These are phyloP conservation scores for Juglanconis sp. DNA, from an alignment of 2,329 filamentous ascomycete species.

Conservation along the genomic window DNA sequence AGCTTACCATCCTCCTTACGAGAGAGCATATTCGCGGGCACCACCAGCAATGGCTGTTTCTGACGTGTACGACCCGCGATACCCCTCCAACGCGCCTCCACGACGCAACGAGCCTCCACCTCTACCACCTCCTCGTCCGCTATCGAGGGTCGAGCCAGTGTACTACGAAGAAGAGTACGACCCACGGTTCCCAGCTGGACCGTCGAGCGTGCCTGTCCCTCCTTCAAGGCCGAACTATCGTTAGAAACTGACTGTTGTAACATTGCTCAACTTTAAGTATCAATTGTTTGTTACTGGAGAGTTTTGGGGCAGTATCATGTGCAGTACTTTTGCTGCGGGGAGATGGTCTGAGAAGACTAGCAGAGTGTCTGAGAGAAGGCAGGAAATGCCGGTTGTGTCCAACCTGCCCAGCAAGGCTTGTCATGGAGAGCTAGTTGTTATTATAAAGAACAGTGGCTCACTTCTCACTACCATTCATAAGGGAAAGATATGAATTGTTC, in stretches of 20 bases:
- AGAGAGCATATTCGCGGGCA: slow-evolving; percentile 10
- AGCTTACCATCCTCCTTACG: slow-evolving; percentile 9
- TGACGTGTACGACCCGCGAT: slow-evolving; percentile 18
- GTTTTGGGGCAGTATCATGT: too few species aligned
- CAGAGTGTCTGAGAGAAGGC: too few species aligned
- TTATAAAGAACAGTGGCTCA: too few species aligned
- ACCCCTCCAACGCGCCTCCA: slow-evolving; percentile 9
- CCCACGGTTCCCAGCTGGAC: slow-evolving; percentile 35
- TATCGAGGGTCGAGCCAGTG: slow-evolving; percentile 16
- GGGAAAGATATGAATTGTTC: neutral
- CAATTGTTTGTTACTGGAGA: too few species aligned
- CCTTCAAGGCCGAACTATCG: neutral
- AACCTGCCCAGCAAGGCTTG: too few species aligned
- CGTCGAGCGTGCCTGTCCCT: slow-evolving; percentile 17
- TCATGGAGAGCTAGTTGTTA: too few species aligned
- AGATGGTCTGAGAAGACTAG: too few species aligned
- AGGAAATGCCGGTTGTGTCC: too few species aligned
- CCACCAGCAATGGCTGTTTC: slow-evolving; percentile 1
- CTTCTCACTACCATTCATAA: neutral
- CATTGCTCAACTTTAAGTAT: neutral
- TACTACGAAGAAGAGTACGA: slow-evolving; percentile 39
- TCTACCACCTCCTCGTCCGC: slow-evolving; percentile 1
- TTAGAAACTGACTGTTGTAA: neutral
- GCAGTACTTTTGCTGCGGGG: too few species aligned
- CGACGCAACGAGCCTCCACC: slow-evolving; percentile 2